phyloP scores from a whole-genome alignment of 2,329 filamentous ascomycete species.

The Aspergillus persii region DNA sequence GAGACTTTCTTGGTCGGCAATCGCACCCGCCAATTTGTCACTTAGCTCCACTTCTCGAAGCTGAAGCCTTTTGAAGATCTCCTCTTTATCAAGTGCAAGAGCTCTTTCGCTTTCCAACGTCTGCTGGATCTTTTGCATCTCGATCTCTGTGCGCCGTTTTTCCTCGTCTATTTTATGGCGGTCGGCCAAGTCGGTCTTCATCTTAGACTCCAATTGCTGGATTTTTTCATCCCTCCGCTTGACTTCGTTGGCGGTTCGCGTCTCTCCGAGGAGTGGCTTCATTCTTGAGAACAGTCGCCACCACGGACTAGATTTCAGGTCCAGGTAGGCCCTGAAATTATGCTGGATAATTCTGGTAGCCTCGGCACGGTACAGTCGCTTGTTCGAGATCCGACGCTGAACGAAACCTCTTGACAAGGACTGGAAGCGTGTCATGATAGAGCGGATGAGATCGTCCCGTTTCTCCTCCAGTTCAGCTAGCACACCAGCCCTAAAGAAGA shows the following conservation, averaged over 20 bases:
- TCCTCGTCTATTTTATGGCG: slow-evolving; percentile 86
- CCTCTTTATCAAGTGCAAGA: slow-evolving; percentile 95
- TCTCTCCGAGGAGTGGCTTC: slow-evolving; percentile 90
- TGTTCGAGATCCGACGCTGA: slow-evolving; percentile 83
- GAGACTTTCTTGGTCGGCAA: slow-evolving; percentile 89
- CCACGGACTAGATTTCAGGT: slow-evolving; percentile 91
- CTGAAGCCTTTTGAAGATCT: slow-evolving; percentile 97
- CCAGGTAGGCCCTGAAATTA: slow-evolving; percentile 88
- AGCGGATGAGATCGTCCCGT: slow-evolving; percentile 84
- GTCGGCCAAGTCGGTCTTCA: slow-evolving; percentile 71
- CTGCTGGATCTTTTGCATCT: slow-evolving; percentile 87
- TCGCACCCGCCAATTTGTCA: slow-evolving; percentile 86
- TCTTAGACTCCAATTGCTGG: slow-evolving; percentile 77
- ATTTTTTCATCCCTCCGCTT: slow-evolving; percentile 96
- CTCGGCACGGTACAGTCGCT: slow-evolving; percentile 89
- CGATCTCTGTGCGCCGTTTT: slow-evolving; percentile 77
- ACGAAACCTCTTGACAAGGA: slow-evolving; percentile 87
- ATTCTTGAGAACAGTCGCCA: slow-evolving; percentile 94
- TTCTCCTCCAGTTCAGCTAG: slow-evolving; percentile 96
- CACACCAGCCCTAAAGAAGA: slow-evolving; percentile 96
- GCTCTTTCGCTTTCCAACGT: slow-evolving; percentile 93
- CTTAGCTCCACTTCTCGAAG: slow-evolving; percentile 85
- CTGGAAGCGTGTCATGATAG: slow-evolving; percentile 93
- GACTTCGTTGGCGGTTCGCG: slow-evolving; percentile 86
- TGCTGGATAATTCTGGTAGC: slow-evolving; percentile 91